Evolutionary conservation across 1,284 basidiomycete genomes (phyloP).

Genomic region (Malassezia psittaci): DNA sequence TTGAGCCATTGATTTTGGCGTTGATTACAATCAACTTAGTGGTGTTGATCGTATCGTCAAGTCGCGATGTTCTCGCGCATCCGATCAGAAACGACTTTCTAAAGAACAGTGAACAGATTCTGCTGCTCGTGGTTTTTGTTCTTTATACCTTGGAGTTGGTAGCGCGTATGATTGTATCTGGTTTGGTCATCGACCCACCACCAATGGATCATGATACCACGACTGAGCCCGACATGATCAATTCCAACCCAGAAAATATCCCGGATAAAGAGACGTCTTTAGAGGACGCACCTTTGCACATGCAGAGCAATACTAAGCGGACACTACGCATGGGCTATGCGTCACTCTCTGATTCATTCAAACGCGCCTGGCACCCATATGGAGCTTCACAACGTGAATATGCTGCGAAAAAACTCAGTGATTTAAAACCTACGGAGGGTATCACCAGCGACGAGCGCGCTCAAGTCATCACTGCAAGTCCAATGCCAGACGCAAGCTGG

Average conservation of each 20-base stretch:
- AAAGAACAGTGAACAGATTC: slow-evolving; percentile 57
- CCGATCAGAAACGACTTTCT: slow-evolving; percentile 62
- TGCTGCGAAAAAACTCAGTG: slow-evolving; percentile 1
- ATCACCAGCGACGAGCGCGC: background rate
- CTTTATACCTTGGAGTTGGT: slow-evolving; percentile 82
- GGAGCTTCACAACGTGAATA: background rate
- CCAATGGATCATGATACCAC: slow-evolving; percentile 15
- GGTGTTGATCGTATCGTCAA: slow-evolving; percentile 70
- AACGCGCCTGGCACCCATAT: slow-evolving; percentile 8
- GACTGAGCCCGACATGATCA: too few relatives aligned
- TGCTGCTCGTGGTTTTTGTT: slow-evolving; percentile 69
- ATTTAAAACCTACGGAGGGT: slow-evolving; percentile 4
- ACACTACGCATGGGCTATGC: background rate
- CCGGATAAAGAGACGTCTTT: background rate
- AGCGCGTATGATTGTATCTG: slow-evolving; percentile 80
- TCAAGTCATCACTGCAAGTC: background rate
- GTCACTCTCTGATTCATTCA: background rate
- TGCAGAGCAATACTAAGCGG: slow-evolving; percentile 3
- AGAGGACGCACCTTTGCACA: background rate
- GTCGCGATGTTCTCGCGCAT: slow-evolving; percentile 51
- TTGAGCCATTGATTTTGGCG: slow-evolving; percentile 72
- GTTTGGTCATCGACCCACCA: slow-evolving; percentile 75
- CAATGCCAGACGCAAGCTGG: background rate
- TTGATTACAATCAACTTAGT: slow-evolving; percentile 77
- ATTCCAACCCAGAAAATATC: background rate